These are phyloP conservation scores for Thermothielavioides terrestris DNA, from an alignment of 495 filamentous ascomycete species.

Conservation along the genomic window DNA sequence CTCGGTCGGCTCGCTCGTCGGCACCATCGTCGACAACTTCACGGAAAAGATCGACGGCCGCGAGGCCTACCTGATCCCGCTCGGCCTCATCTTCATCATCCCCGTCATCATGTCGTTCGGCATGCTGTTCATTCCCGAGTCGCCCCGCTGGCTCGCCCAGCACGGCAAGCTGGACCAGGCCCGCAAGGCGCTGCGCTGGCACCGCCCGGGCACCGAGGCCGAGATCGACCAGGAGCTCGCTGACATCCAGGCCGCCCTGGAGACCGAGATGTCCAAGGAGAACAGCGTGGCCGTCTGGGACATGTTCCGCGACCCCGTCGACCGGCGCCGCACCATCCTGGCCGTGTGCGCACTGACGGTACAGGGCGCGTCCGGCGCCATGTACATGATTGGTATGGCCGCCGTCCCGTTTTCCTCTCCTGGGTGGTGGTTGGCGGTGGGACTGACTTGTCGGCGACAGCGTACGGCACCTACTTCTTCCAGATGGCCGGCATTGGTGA, in stretches of 20 bases:
- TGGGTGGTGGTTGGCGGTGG: background rate
- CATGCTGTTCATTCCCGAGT: slow-evolving; percentile 54
- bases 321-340: slow-evolving; percentile 42
- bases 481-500: slow-evolving; percentile 51
- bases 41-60: slow-evolving; percentile 33
- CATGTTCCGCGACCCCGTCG: slow-evolving; percentile 46
- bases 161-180: slow-evolving; percentile 40
- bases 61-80: slow-evolving; percentile 48
- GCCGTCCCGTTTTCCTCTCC: slow-evolving; percentile 17
- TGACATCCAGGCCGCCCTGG: slow-evolving; percentile 45
- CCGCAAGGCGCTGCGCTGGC: slow-evolving; percentile 35
- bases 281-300: slow-evolving; percentile 37
- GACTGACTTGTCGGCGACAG: slow-evolving; percentile 13
- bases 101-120: slow-evolving; percentile 43
- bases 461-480: slow-evolving; percentile 59
- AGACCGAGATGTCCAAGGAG: slow-evolving; percentile 38
- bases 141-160: slow-evolving; percentile 54
- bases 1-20: slow-evolving; percentile 39
- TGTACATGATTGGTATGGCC: slow-evolving; percentile 50
- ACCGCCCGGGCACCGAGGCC: slow-evolving; percentile 34
- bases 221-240: slow-evolving; percentile 38
- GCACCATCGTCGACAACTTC: slow-evolving; percentile 53
- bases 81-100: slow-evolving; percentile 50
- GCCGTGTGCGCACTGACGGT: slow-evolving; percentile 45
- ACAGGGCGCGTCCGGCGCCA: slow-evolving; percentile 52